These are phyloP conservation scores for Kokia cookei DNA, from an alignment of 441 rosid species.

Conservation along the genomic window DNA sequence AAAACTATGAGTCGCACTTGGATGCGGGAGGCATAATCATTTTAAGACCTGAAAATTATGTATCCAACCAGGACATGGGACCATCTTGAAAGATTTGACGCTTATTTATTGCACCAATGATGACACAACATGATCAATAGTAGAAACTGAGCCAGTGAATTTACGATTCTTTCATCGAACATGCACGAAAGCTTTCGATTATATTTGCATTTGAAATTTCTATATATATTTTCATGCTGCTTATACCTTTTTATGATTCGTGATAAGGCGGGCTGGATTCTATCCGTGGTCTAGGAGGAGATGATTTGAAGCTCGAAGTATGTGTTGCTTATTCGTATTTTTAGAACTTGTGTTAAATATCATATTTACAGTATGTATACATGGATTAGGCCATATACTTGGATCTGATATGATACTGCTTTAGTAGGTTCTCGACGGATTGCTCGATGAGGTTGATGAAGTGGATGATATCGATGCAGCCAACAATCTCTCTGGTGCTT, in stretches of 20 bases:
- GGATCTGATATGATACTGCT: constrained; percentile 16
- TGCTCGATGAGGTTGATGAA: constrained; percentile 70
- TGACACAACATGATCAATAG: not conserved
- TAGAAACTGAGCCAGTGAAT: not conserved
- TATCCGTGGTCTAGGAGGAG: constrained; percentile 31
- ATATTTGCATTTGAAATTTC: not conserved
- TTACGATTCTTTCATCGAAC: not conserved
- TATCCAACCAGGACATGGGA: not conserved
- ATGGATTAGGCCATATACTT: not conserved
- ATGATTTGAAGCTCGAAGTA: constrained; percentile 18
- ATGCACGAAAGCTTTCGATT: not conserved
- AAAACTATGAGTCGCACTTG: not conserved
- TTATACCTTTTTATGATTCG: constrained; percentile 11
- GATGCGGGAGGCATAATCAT: not conserved
- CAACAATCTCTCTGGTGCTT: constrained; percentile 40
- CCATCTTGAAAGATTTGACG: not conserved
- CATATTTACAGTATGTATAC: not conserved
- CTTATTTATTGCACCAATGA: not conserved
- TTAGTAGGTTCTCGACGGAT: constrained; percentile 71
- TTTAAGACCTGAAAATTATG: not conserved
- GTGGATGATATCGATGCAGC: constrained; percentile 64
- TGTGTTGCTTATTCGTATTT: constrained; percentile 13
- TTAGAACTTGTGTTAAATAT: not conserved
- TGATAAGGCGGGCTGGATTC: constrained; percentile 50
- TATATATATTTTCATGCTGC: constrained; percentile 1